phyloP scores from a whole-genome alignment of 2,329 filamentous ascomycete genomes.

The Curvularia sp. region DNA sequence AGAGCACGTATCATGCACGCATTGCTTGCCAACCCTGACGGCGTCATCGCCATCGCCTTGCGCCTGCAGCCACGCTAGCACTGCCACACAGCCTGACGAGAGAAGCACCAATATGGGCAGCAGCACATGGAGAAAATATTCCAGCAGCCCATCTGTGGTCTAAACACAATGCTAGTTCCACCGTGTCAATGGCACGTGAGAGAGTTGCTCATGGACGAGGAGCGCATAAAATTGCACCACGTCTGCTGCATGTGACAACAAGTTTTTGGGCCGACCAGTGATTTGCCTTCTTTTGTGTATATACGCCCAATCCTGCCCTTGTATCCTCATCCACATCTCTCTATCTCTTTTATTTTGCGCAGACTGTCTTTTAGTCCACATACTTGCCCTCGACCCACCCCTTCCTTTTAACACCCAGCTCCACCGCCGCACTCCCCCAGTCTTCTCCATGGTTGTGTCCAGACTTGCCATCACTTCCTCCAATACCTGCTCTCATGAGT shows the following conservation, averaged over 20 bases:
- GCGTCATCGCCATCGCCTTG: slow-evolving; percentile 33
- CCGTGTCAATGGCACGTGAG: slow-evolving; percentile 1
- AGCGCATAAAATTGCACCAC: not conserved
- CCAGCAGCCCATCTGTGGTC: not conserved
- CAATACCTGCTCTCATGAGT: slow-evolving; percentile 78
- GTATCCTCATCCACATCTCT: not conserved
- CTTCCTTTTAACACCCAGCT: slow-evolving; percentile 87
- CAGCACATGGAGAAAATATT: not conserved
- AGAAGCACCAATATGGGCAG: not conserved
- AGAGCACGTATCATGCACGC: slow-evolving; percentile 16
- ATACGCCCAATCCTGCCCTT: not conserved
- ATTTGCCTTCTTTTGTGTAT: not conserved
- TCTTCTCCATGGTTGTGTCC: slow-evolving; percentile 95
- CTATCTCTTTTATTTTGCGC: not conserved
- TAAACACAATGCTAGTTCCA: not conserved
- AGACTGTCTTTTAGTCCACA: slow-evolving; percentile 47
- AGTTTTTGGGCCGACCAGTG: not conserved
- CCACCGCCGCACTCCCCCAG: slow-evolving; percentile 93
- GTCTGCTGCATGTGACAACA: not conserved
- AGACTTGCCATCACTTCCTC: slow-evolving; percentile 51
- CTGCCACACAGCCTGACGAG: slow-evolving; percentile 6
- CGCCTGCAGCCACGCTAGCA: slow-evolving; percentile 15
- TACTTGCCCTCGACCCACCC: slow-evolving; percentile 79
- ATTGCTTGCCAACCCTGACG: slow-evolving; percentile 33
- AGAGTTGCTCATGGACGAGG: not conserved